These are phyloP conservation scores for Ceratocystis ficicola DNA, from an alignment of 2,329 filamentous ascomycete genomes.

Conservation along the genomic window DNA sequence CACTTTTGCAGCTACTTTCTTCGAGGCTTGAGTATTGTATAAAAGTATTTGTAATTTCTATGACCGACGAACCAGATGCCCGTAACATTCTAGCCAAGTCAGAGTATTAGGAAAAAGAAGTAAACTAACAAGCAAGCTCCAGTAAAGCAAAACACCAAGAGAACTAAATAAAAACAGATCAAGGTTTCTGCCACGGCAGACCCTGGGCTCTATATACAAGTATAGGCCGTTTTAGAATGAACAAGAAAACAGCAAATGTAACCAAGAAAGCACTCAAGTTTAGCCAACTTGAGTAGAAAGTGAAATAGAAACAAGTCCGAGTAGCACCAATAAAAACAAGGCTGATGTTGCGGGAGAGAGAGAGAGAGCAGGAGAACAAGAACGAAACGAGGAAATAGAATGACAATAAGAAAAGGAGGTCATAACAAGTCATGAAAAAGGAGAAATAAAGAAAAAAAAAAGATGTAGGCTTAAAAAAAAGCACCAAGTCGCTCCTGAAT, in stretches of 20 bases:
- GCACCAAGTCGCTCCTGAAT: not conserved
- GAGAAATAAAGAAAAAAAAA: not conserved
- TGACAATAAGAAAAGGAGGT: not conserved
- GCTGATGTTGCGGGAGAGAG: not conserved
- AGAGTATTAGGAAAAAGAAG: not conserved
- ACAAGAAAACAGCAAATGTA: not conserved
- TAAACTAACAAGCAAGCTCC: not conserved
- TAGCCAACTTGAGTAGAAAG: not conserved
- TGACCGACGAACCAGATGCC: not conserved
- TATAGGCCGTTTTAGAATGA: constrained; percentile 7
- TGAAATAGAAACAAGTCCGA: not conserved
- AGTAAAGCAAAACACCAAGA: not conserved
- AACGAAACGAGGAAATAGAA: not conserved
- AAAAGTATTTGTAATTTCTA: not conserved
- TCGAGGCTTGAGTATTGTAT: too few relatives aligned
- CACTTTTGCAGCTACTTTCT: not conserved
- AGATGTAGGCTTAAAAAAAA: not conserved
- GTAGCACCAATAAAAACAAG: not conserved
- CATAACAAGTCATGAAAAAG: not conserved
- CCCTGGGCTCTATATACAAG: constrained; percentile 4
- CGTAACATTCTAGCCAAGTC: not conserved
- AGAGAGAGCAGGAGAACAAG: not conserved
- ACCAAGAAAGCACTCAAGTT: not conserved
- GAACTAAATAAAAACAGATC: not conserved
- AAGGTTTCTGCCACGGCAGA: not conserved